Evolutionary conservation across 2,329 filamentous ascomycete species (phyloP).

Genomic region (Ceratocystis cubensis): DNA sequence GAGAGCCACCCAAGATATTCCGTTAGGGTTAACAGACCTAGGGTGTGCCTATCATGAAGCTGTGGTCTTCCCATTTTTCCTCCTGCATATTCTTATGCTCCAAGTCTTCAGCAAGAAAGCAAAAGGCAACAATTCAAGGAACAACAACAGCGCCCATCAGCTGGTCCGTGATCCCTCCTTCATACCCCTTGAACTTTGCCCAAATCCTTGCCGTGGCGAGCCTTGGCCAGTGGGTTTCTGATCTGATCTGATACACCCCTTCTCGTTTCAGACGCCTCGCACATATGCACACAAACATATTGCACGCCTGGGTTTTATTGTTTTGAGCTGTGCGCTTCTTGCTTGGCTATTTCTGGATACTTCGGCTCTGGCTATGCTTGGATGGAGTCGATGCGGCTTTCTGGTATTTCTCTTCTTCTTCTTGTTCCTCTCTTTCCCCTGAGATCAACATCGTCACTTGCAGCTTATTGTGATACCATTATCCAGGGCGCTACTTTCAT

Average conservation of each 20-base stretch:
- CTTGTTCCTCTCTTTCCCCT: neutral
- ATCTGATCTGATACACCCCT: constrained; percentile 5
- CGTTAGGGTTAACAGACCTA: too few relatives aligned
- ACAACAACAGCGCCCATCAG: neutral
- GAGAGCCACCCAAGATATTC: too few relatives aligned
- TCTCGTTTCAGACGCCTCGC: constrained; percentile 2
- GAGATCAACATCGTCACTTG: neutral
- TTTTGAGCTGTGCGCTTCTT: too few relatives aligned
- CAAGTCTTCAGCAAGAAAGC: neutral
- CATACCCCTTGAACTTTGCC: neutral
- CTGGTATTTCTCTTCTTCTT: neutral
- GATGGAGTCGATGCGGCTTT: too few relatives aligned
- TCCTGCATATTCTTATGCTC: neutral
- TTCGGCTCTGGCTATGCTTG: too few relatives aligned
- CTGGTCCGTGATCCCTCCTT: neutral
- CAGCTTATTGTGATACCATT: neutral
- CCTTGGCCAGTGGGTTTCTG: constrained; percentile 8
- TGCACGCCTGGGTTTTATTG: neutral
- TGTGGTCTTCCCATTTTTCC: too few relatives aligned
- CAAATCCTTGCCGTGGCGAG: neutral
- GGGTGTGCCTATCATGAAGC: too few relatives aligned
- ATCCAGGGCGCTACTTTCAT: too few relatives aligned
- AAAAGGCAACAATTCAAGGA: too few relatives aligned
- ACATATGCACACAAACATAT: too few relatives aligned
- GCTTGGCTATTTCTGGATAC: too few relatives aligned